Evolutionary conservation across 305 asterid species (phyloP).

Genomic region (Stenogyne calaminthoides): DNA sequence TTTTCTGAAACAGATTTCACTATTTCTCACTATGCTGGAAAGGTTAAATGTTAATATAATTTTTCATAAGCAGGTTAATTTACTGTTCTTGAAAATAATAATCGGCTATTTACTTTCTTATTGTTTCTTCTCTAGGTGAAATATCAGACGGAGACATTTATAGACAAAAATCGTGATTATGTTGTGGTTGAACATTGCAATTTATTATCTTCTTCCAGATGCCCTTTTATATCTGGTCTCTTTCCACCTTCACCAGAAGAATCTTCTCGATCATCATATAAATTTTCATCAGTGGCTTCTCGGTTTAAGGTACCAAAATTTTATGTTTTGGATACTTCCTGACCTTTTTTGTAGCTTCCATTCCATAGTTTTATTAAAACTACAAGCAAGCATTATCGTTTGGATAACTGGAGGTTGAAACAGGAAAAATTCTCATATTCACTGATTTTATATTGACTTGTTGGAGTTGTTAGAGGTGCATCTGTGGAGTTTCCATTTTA

Average conservation of each 20-base stretch:
- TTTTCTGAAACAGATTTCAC: conserved; percentile 93
- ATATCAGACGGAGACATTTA: conserved; percentile 82
- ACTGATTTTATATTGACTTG: conserved; percentile 3
- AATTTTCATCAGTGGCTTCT: conserved; percentile 95
- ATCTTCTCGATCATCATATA: conserved; percentile 92
- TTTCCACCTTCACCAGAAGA: conserved; percentile 91
- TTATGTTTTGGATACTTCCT: conserved; percentile 22
- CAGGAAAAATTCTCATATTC: background rate
- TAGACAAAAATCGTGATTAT: conserved; percentile 97
- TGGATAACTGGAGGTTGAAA: background rate
- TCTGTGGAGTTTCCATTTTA: conserved; percentile 4
- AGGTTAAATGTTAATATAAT: conserved; percentile 55
- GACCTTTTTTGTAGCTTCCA: conserved; percentile 5
- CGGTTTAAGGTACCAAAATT: conserved; percentile 79
- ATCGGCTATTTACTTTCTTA: conserved; percentile 32
- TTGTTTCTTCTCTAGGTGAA: conserved; percentile 66
- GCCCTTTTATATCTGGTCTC: conserved; percentile 78
- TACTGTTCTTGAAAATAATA: conserved; percentile 15
- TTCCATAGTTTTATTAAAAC: conserved; percentile 4
- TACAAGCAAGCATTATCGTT: conserved; percentile 2
- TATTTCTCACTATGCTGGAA: conserved; percentile 98
- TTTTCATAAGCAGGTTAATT: conserved; percentile 22
- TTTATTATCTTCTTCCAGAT: conserved; percentile 80
- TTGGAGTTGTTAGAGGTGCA: conserved; percentile 1
- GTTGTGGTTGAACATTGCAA: conserved; percentile 97